These are phyloP conservation scores for Pseudogymnoascus sp. DNA, from an alignment of 2,329 filamentous ascomycete species.

Conservation along the genomic window DNA sequence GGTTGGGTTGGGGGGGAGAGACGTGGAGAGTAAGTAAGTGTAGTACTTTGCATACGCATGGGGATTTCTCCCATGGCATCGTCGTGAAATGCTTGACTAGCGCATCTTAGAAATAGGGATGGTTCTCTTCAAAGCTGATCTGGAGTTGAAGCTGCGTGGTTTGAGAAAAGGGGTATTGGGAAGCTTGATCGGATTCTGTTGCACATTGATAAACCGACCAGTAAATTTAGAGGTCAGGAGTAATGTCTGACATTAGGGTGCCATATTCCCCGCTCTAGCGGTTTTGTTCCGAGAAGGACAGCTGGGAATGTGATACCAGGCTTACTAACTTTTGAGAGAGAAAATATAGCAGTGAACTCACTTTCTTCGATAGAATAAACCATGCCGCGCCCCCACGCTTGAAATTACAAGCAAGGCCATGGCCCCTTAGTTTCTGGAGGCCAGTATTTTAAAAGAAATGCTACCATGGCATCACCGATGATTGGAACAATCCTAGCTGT, in stretches of 20 bases:
- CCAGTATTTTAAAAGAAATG: too few species aligned
- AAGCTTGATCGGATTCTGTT: neutral
- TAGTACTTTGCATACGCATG: neutral
- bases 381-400: too few species aligned
- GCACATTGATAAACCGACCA: neutral
- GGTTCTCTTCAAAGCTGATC: neutral
- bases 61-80: neutral
- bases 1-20: neutral
- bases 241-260: too few species aligned
- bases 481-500: too few species aligned
- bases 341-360: too few species aligned
- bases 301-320: too few species aligned
- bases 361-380: too few species aligned
- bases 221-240: neutral
- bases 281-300: neutral
- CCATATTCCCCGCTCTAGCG: too few species aligned
- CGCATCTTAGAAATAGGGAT: neutral
- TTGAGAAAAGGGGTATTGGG: neutral
- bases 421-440: too few species aligned
- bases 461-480: too few species aligned
- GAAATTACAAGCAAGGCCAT: too few species aligned
- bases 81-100: neutral
- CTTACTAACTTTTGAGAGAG: too few species aligned
- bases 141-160: neutral
- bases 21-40: neutral